phyloP scores from a whole-genome alignment of 148 eudicot genomes.

The Hydrangea macrophylla region DNA sequence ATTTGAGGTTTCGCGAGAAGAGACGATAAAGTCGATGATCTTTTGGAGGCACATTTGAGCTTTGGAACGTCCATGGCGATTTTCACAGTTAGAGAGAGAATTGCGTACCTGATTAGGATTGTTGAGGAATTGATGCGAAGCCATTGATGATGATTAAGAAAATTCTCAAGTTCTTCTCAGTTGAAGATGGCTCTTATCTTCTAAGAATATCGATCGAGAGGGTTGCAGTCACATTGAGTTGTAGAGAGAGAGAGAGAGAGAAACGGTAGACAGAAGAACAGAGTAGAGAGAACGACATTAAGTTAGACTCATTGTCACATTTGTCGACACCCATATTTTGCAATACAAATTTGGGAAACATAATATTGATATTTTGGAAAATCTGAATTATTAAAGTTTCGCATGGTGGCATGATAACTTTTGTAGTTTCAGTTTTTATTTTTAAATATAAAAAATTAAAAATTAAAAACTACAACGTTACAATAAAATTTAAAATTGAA shows the following conservation, averaged over 20 bases:
- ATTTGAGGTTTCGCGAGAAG: no score
- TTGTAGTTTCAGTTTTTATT: no score
- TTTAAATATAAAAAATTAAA: no score
- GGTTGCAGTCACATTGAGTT: no score
- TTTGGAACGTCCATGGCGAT: constrained; percentile 17
- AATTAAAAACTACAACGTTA: no score
- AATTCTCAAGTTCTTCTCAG: background rate
- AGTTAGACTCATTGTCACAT: no score
- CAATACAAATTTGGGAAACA: no score
- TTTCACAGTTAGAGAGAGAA: background rate
- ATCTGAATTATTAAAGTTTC: no score
- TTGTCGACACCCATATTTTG: no score
- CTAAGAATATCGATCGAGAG: background rate
- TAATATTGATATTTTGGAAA: no score
- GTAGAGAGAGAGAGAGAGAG: background rate
- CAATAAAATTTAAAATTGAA: no score
- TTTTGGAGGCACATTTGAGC: constrained; percentile 12
- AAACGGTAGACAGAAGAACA: background rate
- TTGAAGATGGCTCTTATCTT: background rate
- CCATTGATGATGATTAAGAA: background rate
- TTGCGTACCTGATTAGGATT: constrained; percentile 3
- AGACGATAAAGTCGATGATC: constrained; percentile 8
- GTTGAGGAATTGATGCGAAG: constrained; percentile 9
- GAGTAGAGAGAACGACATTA: background rate
- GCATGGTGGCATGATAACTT: no score